Percentiles rank a stretch among this genome's conserved stretches.
Conservation (phyloP, 2,329 filamentous ascomycete genomes). For the Stromatinia cepivora region DNA sequence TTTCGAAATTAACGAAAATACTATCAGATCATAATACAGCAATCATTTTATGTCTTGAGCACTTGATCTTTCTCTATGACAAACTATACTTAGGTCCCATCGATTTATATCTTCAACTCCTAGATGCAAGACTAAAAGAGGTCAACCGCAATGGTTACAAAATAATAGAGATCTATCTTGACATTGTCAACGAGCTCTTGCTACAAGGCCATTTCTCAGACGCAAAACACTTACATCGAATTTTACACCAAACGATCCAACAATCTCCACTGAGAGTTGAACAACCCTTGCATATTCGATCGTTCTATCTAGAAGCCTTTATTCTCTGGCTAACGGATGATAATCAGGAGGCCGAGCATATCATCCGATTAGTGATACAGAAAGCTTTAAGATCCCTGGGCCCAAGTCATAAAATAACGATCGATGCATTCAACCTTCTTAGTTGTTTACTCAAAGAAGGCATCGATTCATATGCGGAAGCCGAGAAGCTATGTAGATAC, state of each 20-base stretch:
- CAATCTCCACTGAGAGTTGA: background rate
- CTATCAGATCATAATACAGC: background rate
- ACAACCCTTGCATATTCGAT: background rate
- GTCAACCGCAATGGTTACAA: background rate
- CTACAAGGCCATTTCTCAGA: accelerated
- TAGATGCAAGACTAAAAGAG: background rate
- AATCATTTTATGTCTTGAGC: background rate
- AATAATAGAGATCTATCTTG: background rate
- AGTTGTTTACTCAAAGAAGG: accelerated
- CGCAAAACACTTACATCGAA: background rate
- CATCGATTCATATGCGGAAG: background rate
- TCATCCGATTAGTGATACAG: background rate
- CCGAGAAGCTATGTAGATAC: background rate
- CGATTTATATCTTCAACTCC: background rate
- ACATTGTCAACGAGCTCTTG: background rate
- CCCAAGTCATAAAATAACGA: background rate
- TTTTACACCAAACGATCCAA: background rate
- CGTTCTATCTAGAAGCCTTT: background rate
- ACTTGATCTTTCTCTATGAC: background rate
- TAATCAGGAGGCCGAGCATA: background rate
- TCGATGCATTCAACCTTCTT: background rate
- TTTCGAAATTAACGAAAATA: background rate
- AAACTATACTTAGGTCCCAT: accelerated
- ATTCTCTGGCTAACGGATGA: accelerated
- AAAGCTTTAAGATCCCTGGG: background rate